phyloP scores from a whole-genome alignment of 2,329 filamentous ascomycete genomes.

The Talaromyces sp. region DNA sequence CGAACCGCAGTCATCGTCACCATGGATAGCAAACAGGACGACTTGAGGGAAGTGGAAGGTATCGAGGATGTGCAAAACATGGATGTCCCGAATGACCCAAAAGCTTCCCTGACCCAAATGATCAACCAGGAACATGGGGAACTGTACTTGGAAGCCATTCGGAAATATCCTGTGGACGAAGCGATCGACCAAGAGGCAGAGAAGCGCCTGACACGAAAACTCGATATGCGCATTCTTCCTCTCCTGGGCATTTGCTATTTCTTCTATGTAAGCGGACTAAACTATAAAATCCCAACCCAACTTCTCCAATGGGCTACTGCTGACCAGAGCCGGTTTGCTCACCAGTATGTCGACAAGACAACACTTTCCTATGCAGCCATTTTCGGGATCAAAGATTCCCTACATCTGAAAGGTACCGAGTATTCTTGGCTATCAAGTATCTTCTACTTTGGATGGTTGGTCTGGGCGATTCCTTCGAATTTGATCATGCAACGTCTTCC shows the following conservation, averaged over 20 bases:
- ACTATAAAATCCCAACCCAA: background rate
- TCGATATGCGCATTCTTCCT: constrained; percentile 4
- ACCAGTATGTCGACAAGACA: constrained; percentile 12
- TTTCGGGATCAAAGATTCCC: constrained; percentile 47
- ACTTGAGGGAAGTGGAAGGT: background rate
- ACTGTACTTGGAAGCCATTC: constrained; percentile 7
- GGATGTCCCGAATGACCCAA: background rate
- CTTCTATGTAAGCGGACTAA: constrained; percentile 2
- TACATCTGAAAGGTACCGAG: constrained; percentile 29
- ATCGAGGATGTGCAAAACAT: background rate
- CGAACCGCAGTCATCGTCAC: background rate
- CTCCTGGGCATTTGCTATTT: constrained; percentile 8
- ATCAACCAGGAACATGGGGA: constrained; percentile 5
- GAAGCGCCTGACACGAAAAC: constrained; percentile 4
- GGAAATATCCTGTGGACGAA: constrained; percentile 5
- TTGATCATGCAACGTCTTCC: constrained; percentile 20
- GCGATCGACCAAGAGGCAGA: constrained; percentile 6
- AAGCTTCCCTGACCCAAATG: background rate
- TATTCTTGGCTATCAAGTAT: constrained; percentile 39
- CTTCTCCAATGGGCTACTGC: background rate
- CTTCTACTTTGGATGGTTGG: constrained; percentile 39
- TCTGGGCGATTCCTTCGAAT: constrained; percentile 22
- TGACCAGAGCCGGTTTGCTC: background rate
- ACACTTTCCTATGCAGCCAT: constrained; percentile 44
- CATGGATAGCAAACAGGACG: background rate